Evolutionary conservation across 139 green algal species (phyloP).

Genomic region (Chara braunii): DNA sequence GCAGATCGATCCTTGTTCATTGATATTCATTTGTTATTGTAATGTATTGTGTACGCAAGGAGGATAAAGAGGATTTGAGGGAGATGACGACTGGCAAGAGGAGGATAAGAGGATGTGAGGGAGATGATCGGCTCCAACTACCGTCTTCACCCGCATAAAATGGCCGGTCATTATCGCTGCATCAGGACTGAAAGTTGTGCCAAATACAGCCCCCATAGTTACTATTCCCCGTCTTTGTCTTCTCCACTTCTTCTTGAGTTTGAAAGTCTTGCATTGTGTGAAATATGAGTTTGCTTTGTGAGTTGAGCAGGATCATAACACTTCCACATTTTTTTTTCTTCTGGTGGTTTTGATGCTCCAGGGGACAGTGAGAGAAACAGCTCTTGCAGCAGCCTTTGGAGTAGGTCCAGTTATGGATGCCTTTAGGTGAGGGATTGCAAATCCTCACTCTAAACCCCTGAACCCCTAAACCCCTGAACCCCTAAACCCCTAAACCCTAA

Average conservation of each 20-base stretch:
- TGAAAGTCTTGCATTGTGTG: background rate
- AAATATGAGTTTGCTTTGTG: background rate
- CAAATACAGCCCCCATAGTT: background rate
- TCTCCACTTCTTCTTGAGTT: background rate
- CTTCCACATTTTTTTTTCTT: background rate
- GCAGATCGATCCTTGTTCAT: too few species aligned
- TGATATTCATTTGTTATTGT: constrained; percentile 4
- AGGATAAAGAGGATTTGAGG: too few species aligned
- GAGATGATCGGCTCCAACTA: too few species aligned
- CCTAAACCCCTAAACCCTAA: too few species aligned
- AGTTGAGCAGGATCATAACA: background rate
- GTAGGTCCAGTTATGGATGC: constrained; percentile 41
- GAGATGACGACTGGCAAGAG: too few species aligned
- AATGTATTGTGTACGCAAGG: too few species aligned
- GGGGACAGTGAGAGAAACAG: constrained; percentile 31
- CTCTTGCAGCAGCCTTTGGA: constrained; percentile 38
- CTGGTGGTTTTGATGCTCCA: constrained; percentile 5
- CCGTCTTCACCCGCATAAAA: too few species aligned
- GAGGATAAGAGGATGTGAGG: too few species aligned
- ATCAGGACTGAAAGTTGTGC: background rate
- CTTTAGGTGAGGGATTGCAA: constrained; percentile 37
- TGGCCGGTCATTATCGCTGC: background rate
- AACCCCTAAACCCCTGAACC: too few species aligned
- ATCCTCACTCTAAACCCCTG: too few species aligned
- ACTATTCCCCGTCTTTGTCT: background rate